Base-by-base conservation (phyloP, 2,329 filamentous ascomycete genomes). In the Pseudogymnoascus pannorum region DNA sequence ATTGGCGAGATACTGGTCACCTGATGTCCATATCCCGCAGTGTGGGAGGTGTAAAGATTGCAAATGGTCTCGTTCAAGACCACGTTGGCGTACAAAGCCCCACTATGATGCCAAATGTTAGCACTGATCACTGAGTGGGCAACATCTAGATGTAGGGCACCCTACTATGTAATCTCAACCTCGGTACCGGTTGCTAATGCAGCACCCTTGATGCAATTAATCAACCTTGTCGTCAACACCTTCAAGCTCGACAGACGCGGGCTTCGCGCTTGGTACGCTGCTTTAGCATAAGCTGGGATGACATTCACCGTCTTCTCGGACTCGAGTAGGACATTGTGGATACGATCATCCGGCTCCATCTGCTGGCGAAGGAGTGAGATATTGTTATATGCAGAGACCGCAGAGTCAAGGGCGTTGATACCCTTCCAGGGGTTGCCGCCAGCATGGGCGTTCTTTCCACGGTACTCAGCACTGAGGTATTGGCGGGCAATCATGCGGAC, bases 361-460 rank as follows among this genome's bases (percentile, higher is more conserved):
- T 86, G 83, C 68, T 85, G 82, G 1, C 83, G 77, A 5, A 86
- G 73, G 0, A 81, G 74, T 0, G 79, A 77, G 3, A 86, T 69
- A 44, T 73, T 74, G 59, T 76, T 78, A 65, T 81, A 81, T 0
- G 75, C 77, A 0, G 75, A 73, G 2, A 85, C 73, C 20, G 83
- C 67, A 0, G 82, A 82, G 65, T 86, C 83, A 0, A 85, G 75
- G 0, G 83, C 83, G 67, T 86, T 86, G 65, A 81, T 75, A 0
- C 83, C 83, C 4, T 81, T 74, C 82, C 82, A 85, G 0, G 82
- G 83, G n/a, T 74, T 78, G 2, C 78, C 78, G 0, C 79, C 82
- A 0, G 82, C 82, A 64, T 86, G 83, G 0, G 83, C 81, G 61
- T 78, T 79, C 58, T 76, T 77, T 1, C 83, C 84, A 1, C 76